Conservation (phyloP, 805 yeast species). For the Saccharomycopsis oosterbeekiorum region DNA sequence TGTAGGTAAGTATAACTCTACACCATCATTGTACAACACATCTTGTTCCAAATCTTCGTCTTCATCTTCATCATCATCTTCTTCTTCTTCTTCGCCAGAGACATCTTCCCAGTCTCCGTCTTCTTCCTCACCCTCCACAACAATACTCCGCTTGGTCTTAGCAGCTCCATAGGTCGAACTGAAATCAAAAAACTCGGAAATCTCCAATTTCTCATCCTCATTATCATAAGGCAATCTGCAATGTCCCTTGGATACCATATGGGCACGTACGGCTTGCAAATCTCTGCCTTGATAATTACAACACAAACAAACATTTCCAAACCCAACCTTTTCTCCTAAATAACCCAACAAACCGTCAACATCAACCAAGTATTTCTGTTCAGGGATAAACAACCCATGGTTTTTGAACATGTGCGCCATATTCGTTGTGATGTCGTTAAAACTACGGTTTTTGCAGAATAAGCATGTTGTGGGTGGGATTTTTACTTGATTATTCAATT, state of each 20-base stretch:
- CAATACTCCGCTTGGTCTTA: constrained; percentile 22
- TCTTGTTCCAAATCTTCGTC: constrained; percentile 27
- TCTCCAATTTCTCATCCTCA: constrained; percentile 75
- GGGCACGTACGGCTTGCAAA: constrained; percentile 81
- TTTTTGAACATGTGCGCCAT: constrained; percentile 63
- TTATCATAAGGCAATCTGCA: constrained; percentile 83
- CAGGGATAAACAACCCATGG: constrained; percentile 89
- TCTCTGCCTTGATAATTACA: constrained; percentile 82
- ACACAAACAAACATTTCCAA: constrained; percentile 80
- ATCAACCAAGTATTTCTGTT: constrained; percentile 59
- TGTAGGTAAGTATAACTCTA: constrained; percentile 68
- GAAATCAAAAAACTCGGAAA: constrained; percentile 88
- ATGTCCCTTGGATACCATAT: constrained; percentile 81
- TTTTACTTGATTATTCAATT: constrained; percentile 32
- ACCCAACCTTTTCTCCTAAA: constrained; percentile 81
- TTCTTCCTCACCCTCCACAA: constrained; percentile 31
- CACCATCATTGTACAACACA: constrained; percentile 48
- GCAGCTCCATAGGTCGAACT: constrained; percentile 47
- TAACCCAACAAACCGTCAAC: constrained; percentile 65
- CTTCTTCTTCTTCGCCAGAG: constrained; percentile 27
- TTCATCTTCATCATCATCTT: constrained; percentile 21
- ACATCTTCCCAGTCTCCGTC: constrained; percentile 31
- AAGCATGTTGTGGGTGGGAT: constrained; percentile 44
- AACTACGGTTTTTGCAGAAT: constrained; percentile 42
- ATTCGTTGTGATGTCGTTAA: constrained; percentile 39